Evolutionary conservation across 2,329 filamentous ascomycete genomes (phyloP).

Genomic region (Fusarium chaquense): DNA sequence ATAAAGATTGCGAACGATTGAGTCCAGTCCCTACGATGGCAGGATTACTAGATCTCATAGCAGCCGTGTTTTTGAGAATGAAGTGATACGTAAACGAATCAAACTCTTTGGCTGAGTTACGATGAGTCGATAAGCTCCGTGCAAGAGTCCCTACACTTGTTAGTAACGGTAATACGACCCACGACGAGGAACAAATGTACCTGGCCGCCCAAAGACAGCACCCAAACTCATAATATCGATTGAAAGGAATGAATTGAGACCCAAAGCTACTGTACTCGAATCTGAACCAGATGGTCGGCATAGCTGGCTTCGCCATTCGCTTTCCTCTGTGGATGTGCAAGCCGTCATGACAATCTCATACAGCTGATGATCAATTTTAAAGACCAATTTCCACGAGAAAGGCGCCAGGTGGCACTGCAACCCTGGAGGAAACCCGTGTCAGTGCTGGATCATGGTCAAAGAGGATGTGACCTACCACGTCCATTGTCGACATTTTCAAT

Average conservation of each 20-base stretch:
- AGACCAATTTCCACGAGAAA: constrained; percentile 92
- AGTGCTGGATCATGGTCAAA: not conserved
- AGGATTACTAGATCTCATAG: constrained; percentile 66
- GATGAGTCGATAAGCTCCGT: constrained; percentile 80
- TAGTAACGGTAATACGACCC: not conserved
- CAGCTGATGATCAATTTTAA: constrained; percentile 79
- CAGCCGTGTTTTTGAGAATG: constrained; percentile 87
- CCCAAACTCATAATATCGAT: constrained; percentile 81
- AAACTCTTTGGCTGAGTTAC: constrained; percentile 78
- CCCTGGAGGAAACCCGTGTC: constrained; percentile 62
- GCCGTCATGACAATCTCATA: constrained; percentile 91
- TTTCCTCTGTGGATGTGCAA: constrained; percentile 83
- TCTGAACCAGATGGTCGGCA: constrained; percentile 63
- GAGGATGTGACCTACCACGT: constrained; percentile 65
- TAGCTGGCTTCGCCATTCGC: constrained; percentile 81
- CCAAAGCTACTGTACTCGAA: constrained; percentile 59
- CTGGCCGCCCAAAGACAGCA: constrained; percentile 78
- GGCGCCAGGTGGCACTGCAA: constrained; percentile 88
- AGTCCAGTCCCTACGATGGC: constrained; percentile 63
- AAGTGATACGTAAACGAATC: constrained; percentile 79
- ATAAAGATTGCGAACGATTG: constrained; percentile 82
- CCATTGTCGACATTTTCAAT: constrained; percentile 82
- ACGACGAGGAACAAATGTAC: constrained; percentile 53
- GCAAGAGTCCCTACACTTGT: constrained; percentile 66
- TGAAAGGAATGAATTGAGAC: constrained; percentile 72